phyloP scores from a whole-genome alignment of 2,329 filamentous ascomycete genomes.

The Cadophora luteo-olivacea region DNA sequence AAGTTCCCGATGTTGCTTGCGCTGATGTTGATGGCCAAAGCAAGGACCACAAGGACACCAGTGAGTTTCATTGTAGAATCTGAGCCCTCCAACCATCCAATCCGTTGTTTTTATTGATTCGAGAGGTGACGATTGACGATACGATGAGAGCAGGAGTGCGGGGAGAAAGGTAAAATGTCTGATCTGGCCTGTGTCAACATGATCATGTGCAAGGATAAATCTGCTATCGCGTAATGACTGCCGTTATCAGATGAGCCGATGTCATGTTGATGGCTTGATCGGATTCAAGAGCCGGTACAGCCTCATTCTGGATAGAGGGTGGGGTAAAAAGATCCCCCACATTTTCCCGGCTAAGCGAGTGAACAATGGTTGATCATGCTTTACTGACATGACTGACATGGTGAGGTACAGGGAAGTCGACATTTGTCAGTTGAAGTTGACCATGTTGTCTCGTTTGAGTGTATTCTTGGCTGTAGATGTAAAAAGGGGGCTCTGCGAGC shows the following conservation, averaged over 20 bases:
- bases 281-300: slow-evolving; percentile 4
- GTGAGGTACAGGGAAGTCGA: not conserved
- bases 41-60: not conserved
- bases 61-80: not conserved
- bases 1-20: slow-evolving; percentile 1
- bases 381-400: not conserved
- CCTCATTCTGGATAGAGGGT: not conserved
- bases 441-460: no score
- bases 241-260: slow-evolving; percentile 12
- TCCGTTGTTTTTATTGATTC: not conserved
- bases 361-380: not conserved
- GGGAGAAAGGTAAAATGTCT: not conserved
- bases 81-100: not conserved
- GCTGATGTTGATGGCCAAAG: not conserved
- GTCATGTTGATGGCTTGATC: not conserved
- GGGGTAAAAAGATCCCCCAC: slow-evolving; percentile 7
- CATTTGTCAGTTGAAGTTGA: not conserved
- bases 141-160: not conserved
- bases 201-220: slow-evolving; percentile 7
- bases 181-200: slow-evolving; percentile 1
- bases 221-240: not conserved
- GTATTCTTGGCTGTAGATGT: no score
- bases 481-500: not conserved
- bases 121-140: not conserved
- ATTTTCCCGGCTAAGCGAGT: slow-evolving; percentile 13